Evolutionary conservation across 495 filamentous ascomycete species (phyloP).

Genomic region (Aspergillus coremiiformis): DNA sequence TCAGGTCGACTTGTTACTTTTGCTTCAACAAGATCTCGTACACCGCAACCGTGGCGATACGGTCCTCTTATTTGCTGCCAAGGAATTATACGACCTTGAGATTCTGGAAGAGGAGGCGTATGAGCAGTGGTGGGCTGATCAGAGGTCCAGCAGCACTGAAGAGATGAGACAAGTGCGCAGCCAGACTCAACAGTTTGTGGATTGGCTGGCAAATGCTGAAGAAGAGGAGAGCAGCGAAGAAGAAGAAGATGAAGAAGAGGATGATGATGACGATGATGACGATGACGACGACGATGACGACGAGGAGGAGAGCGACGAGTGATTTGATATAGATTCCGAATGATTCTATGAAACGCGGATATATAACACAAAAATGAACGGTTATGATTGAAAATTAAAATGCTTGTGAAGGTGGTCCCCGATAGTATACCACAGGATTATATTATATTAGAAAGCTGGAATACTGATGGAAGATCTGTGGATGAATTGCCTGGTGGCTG

Average conservation of each 20-base stretch:
- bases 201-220: constrained; percentile 77
- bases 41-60: constrained; percentile 52
- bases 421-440: constrained; percentile 1
- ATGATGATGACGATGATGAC: constrained; percentile 2
- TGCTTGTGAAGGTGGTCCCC: no score
- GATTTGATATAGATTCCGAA: background rate
- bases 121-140: constrained; percentile 79
- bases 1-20: constrained; percentile 77
- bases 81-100: constrained; percentile 77
- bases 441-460: background rate
- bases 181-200: constrained; percentile 70
- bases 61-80: constrained; percentile 65
- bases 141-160: constrained; percentile 52
- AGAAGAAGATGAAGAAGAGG: constrained; percentile 42
- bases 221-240: constrained; percentile 74
- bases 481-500: background rate
- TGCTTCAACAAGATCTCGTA: constrained; percentile 71
- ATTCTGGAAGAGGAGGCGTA: constrained; percentile 85
- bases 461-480: background rate
- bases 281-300: background rate
- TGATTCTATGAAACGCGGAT: background rate
- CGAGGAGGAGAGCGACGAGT: constrained; percentile 8
- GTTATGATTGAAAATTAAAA: background rate
- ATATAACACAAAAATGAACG: background rate
- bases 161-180: constrained; percentile 62